Percentiles rank a stretch among this genome's conserved stretches.
Evolutionary conservation across 768 basidiomycete species (phyloP).

Genomic region (Sarcomyxa edulis): DNA sequence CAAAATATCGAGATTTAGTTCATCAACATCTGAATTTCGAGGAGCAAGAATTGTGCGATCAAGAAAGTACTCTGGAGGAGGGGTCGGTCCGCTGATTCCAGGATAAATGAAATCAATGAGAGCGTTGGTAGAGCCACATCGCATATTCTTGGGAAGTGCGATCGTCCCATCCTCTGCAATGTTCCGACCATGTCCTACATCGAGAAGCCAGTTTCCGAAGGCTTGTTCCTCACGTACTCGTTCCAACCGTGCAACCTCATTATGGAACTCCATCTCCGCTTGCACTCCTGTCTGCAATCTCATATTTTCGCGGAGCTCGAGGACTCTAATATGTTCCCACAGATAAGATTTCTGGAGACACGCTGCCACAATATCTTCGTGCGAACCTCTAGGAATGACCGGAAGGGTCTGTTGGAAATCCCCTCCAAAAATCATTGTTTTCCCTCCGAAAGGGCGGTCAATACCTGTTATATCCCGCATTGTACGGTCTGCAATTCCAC

Average conservation of each 20-base stretch:
- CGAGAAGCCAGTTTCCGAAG: slow-evolving; percentile 27
- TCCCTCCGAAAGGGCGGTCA: slow-evolving; percentile 25
- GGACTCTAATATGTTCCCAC: slow-evolving; percentile 23
- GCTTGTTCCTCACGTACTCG: slow-evolving; percentile 15
- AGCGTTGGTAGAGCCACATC: background rate
- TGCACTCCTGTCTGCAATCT: slow-evolving; percentile 19
- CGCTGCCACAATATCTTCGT: slow-evolving; percentile 28
- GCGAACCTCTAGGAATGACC: slow-evolving; percentile 25
- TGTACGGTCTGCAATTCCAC: slow-evolving; percentile 29
- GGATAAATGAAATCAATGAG: slow-evolving; percentile 1
- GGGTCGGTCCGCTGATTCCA: background rate
- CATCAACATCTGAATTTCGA: slow-evolving; percentile 15
- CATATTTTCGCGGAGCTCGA: slow-evolving; percentile 32
- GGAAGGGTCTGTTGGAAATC: slow-evolving; percentile 38
- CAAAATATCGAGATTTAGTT: slow-evolving; percentile 14
- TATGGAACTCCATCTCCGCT: too few relatives aligned
- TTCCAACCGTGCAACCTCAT: too few relatives aligned
- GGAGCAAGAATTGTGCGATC: slow-evolving; percentile 21
- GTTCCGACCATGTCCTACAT: slow-evolving; percentile 19
- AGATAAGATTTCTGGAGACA: slow-evolving; percentile 25
- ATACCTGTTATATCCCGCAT: slow-evolving; percentile 20
- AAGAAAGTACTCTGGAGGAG: slow-evolving; percentile 14
- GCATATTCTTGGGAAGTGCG: slow-evolving; percentile 1
- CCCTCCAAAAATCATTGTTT: slow-evolving; percentile 32
- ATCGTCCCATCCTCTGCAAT: background rate